Evolutionary conservation across 2,329 filamentous ascomycete species (phyloP), one percentile per base, ranked within the genome.

Genomic region (Pseudogymnoascus sp.): DNA sequence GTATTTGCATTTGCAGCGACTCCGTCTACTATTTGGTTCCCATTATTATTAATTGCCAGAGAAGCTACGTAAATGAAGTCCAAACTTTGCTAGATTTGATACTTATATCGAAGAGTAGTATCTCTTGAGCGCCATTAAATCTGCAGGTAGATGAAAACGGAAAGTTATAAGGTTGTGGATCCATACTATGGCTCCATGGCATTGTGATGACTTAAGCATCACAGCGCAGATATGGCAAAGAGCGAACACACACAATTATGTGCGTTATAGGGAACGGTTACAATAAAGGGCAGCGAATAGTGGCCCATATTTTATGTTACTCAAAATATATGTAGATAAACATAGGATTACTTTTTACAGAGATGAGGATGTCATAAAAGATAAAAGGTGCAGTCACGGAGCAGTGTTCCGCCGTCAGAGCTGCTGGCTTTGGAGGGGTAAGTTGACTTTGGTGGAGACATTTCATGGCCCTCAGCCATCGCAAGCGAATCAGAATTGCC

Each of bases 141-240:
- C 49, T 56, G 49, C 49, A 56, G 16, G 49, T 34, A 34, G 49
- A 56, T 56, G 28, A 56, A 56, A 56, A 56, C 49, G 49, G 49
- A 56, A 56, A 34, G 49, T 34, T 56, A 56, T 56, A 56, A 36
- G 49, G 49, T 56, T 56, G 49, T 56, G 49, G 49, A 56, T 56
- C 46, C 28, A 21, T 56, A 56, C 49, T 56, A 34, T 56, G 49
- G 28, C n/a, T 36, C 49, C 6, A 18, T 56, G 49, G 25, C 34
- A 28, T 53, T 56, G 49, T 56, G 49, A 56, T 56, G 49, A 56
- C 28, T 56, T 56, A 36, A 56, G 16, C 28, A 34, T 21, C 49
- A 56, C 49, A 21, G 8, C 49, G 49, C 49, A 56, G 9, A 56
- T 21, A 56, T 34, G 28, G 28, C 28, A 2, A 56, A 34, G 16